Evolutionary conservation across 495 filamentous ascomycete species (phyloP), one percentile per base, ranked within the genome.

Genomic region (Tuber aestivum): DNA sequence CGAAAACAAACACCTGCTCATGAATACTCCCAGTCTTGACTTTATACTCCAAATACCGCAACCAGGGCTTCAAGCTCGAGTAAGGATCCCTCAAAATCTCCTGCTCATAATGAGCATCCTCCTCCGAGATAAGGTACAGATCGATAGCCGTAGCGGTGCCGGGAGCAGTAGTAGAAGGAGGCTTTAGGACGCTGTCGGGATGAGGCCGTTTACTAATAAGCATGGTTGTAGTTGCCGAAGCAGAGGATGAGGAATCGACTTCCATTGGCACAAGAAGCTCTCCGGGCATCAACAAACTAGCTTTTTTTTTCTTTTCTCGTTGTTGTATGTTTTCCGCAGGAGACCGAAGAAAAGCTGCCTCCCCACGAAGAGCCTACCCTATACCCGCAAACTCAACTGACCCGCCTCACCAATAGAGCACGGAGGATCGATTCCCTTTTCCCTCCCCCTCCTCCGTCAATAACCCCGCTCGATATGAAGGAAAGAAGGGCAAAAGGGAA

Each of bases 41-140:
- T 86, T 98, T 98, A 87, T 92, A 93, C 79, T 94, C 92, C 84
- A 94, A 92, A 82, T 99, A 99, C 75, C 92, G 90, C 74, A 98
- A 87, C 96, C 96, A 99, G 83, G 95, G 95, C 84, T 95, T 97
- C 78, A 94, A 90, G 83, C 89, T 95, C 45, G 81, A 82, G 79
- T 91, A 92, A 12, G 90, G 91, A 84, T 95, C 91, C 76, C 94
- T 91, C 65, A 94, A 86, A 69, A 99, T 89, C 85, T 99, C 96
- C 85, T 97, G 94, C 85, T 99, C 96, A 86, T 97, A 98, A 42
- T 97, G 88, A 48, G 91, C 90, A 84, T 99, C 96, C 83, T 95
- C 92, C 76, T 94, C 92, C 73, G 92, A 90, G 91, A 97, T 93
- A 74, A 97, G 86, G 80, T 92, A 91, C 72, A 96, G 86, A 83